Base-by-base conservation (phyloP, 768 basidiomycete genomes). In the Termitomyces sp. region DNA sequence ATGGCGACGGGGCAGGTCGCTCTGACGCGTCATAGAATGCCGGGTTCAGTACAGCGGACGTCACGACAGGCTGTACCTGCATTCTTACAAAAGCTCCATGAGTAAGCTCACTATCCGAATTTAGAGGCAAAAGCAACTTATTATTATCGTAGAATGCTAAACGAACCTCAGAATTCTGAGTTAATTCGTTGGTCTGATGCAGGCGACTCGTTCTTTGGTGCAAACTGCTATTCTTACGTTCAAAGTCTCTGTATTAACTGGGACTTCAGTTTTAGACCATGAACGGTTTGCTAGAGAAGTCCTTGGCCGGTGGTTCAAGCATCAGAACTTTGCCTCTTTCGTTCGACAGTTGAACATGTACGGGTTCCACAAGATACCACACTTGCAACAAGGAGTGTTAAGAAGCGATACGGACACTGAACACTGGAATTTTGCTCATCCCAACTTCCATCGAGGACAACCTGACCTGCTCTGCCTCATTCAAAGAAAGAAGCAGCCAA, bases 271-370 rank as follows among this genome's bases (percentile, higher is more conserved):
- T 29, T 84, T 92, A 37, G 92, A 96, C 71, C 90, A 92, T 64
- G 93, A 96, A 69, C 86, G 86, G 29, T 92, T 98, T 68, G 90
- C 92, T 2, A 84, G 85, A 39, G 90, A 96, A 71, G 84, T 97
- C 32, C 83, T 98, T 7, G 92, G 92, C 3, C 83, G 86, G 43
- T 98, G 90, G 86, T 99, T 98, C 85, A 99, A 99, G 70, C 97
- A 98, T 74, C 86, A 89, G 59, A 97, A 96, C 70, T 98, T 97
- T 72, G 83, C 84, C 57, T 90, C 88, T 34, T 97, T 97, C 64
- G 93, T 95, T 18, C 82, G 93, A 14, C 93, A 97, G 68, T 79
- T 95, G 63, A 97, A 95, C 79, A 94, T 94, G 90, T 97, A 95
- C 71, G 92, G 92, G 55, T 94, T 94, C 70, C 90, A 92, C 80